A percentile compares a stretch with the other conserved stretches of the same genome.
Conservation (phyloP, 371 early-diverging fungal genomes). For the Amoeboaphelidium protococcarum region DNA sequence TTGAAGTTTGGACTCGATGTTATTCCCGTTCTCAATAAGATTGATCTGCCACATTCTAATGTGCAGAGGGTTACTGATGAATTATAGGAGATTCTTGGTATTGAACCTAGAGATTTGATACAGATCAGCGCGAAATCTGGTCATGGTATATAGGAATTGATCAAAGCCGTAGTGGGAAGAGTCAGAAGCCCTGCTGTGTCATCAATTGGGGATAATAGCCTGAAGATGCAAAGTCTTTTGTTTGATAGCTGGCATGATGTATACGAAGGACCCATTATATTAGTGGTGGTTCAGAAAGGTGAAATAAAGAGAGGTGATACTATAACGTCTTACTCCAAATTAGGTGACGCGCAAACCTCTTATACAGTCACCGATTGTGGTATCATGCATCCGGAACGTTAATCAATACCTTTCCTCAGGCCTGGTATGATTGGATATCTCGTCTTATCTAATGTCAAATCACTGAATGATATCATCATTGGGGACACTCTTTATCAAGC, state of each 20-base stretch:
- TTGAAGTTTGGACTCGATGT: slow-evolving; percentile 59
- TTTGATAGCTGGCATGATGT: slow-evolving; percentile 93
- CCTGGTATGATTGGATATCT: not conserved
- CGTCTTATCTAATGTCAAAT: slow-evolving; percentile 90
- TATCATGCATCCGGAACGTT: slow-evolving; percentile 74
- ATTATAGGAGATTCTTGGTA: slow-evolving; percentile 59
- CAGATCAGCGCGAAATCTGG: slow-evolving; percentile 75
- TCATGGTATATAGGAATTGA: slow-evolving; percentile 37
- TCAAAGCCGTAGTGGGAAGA: slow-evolving; percentile 47
- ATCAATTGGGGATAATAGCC: slow-evolving; percentile 5
- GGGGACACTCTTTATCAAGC: slow-evolving; percentile 87
- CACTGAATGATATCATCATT: slow-evolving; percentile 67
- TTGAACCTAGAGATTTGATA: slow-evolving; percentile 1
- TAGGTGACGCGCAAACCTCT: slow-evolving; percentile 57
- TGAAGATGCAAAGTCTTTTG: slow-evolving; percentile 50
- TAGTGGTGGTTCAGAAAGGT: slow-evolving; percentile 70
- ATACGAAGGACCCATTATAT: slow-evolving; percentile 78
- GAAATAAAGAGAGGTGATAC: slow-evolving; percentile 32
- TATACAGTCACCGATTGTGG: slow-evolving; percentile 84
- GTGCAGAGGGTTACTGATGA: slow-evolving; percentile 41
- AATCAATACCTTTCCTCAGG: slow-evolving; percentile 38
- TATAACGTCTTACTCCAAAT: not conserved
- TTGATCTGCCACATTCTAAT: slow-evolving; percentile 71
- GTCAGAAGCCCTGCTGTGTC: slow-evolving; percentile 44
- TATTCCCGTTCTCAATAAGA: slow-evolving; percentile 80